Percentiles rank a stretch among this genome's conserved stretches.
These are phyloP conservation scores for Circinella umbellata DNA, from an alignment of 371 early-diverging fungal species.

Conservation along the genomic window DNA sequence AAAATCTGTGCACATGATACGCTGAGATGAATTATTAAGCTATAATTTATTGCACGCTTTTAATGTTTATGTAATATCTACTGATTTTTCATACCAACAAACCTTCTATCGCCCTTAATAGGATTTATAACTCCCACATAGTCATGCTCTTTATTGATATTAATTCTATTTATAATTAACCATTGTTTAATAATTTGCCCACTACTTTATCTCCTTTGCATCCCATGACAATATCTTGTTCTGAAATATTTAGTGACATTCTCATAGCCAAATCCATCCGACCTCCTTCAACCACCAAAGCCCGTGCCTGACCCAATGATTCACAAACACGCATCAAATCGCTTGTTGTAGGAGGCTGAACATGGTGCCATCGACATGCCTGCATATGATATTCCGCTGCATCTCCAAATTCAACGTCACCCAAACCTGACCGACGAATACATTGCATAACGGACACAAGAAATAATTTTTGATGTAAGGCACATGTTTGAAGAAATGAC, in stretches of 20 bases:
- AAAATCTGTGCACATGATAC: no score
- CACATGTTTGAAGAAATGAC: conserved; percentile 71
- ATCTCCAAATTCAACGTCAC: conserved; percentile 80
- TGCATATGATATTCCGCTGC: conserved; percentile 58
- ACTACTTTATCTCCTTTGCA: conserved; percentile 69
- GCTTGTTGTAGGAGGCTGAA: conserved; percentile 66
- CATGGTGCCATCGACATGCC: conserved; percentile 68
- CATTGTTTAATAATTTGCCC: conserved; percentile 42
- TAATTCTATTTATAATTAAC: background rate
- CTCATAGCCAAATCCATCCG: conserved; percentile 74
- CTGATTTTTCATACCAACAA: no score
- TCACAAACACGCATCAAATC: conserved; percentile 72
- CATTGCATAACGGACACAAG: conserved; percentile 72
- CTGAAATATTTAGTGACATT: conserved; percentile 69
- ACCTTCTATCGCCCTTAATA: background rate
- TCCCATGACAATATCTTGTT: conserved; percentile 81
- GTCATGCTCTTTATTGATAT: background rate
- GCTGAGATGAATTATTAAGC: no score
- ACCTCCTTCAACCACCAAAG: conserved; percentile 70
- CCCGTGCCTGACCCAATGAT: conserved; percentile 69
- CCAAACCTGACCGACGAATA: conserved; percentile 68
- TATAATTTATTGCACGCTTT: no score
- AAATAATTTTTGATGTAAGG: conserved; percentile 86
- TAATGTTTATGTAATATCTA: no score
- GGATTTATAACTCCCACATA: background rate